Conservation (phyloP, 1,284 basidiomycete species). For the Trametes versicolor region DNA sequence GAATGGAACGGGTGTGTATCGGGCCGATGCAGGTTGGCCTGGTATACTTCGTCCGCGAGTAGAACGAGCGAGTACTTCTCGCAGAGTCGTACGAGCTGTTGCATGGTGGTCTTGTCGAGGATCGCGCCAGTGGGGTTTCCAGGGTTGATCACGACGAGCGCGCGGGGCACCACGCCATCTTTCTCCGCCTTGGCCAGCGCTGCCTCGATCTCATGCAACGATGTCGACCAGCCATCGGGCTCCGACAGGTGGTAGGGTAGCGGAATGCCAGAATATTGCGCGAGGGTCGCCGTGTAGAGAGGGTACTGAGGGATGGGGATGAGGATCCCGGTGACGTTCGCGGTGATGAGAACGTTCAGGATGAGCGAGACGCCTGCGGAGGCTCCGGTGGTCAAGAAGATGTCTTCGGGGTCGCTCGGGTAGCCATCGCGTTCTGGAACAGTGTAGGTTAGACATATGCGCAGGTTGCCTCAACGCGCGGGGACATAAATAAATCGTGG, state of each 20-base stretch:
- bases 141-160: slow-evolving; percentile 95
- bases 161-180: slow-evolving; percentile 76
- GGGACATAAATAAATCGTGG: background rate
- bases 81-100: slow-evolving; percentile 81
- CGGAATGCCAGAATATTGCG: slow-evolving; percentile 83
- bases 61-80: slow-evolving; percentile 88
- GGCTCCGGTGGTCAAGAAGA: slow-evolving; percentile 96
- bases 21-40: slow-evolving; percentile 85
- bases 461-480: background rate
- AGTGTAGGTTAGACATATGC: slow-evolving; percentile 13
- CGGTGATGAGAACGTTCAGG: slow-evolving; percentile 82
- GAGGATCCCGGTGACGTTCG: slow-evolving; percentile 78
- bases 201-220: slow-evolving; percentile 72
- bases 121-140: slow-evolving; percentile 95
- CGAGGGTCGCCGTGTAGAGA: slow-evolving; percentile 94
- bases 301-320: slow-evolving; percentile 99
- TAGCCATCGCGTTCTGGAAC: slow-evolving; percentile 86
- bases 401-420: slow-evolving; percentile 84
- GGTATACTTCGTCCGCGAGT: slow-evolving; percentile 96
- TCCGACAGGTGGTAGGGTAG: slow-evolving; percentile 94
- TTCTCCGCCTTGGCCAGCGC: slow-evolving; percentile 75
- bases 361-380: slow-evolving; percentile 92
- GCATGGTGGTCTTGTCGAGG: slow-evolving; percentile 77
- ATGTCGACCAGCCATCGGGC: slow-evolving; percentile 86
- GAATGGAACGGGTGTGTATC: slow-evolving; percentile 82